Evolutionary conservation across 176 grass and related monocot species (phyloP).

Genomic region (Metroxylon sagu): DNA sequence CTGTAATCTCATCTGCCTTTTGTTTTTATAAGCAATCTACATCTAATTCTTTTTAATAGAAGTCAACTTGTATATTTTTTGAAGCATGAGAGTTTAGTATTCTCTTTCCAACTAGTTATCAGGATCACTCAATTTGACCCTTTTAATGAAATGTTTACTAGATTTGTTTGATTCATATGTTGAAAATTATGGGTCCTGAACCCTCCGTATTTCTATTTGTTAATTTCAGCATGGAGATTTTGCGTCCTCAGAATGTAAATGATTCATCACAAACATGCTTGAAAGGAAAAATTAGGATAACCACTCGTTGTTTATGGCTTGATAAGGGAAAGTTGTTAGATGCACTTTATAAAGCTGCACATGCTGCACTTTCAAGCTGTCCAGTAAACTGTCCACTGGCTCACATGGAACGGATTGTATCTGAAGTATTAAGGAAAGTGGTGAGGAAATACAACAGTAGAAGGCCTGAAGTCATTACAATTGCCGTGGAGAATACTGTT

Average conservation of each 20-base stretch:
- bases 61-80: no score
- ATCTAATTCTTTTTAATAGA: no score
- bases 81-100: no score
- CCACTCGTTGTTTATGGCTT: constrained; percentile 87
- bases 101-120: no score
- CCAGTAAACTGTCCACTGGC: constrained; percentile 71
- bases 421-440: constrained; percentile 88
- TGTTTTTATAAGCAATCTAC: no score
- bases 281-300: constrained; percentile 96
- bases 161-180: no score
- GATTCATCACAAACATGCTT: constrained; percentile 49
- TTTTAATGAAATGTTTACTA: no score
- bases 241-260: constrained; percentile 50
- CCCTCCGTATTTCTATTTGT: constrained; percentile 1
- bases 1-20: no score
- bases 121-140: no score
- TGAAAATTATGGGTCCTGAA: no score
- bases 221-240: constrained; percentile 82
- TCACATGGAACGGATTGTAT: constrained; percentile 89
- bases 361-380: constrained; percentile 85
- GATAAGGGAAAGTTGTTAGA: constrained; percentile 92
- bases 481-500: constrained; percentile 62
- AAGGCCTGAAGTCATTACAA: constrained; percentile 67
- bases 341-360: constrained; percentile 76
- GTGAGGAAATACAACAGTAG: constrained; percentile 95